phyloP scores from a whole-genome alignment of 768 basidiomycete species.

The Leccinum obscurum region DNA sequence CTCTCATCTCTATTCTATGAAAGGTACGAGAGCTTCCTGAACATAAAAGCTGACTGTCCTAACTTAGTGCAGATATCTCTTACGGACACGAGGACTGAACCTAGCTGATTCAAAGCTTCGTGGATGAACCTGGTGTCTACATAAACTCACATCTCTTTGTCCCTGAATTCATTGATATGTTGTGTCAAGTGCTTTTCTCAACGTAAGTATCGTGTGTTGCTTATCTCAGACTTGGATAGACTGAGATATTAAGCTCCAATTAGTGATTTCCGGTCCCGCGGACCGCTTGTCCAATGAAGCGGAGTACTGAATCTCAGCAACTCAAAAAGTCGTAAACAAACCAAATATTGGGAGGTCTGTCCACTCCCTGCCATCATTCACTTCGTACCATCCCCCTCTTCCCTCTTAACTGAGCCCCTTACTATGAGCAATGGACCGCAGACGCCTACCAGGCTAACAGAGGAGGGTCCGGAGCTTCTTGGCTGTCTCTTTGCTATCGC shows the following conservation, averaged over 20 bases:
- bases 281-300: neutral
- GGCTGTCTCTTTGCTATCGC: conserved; percentile 19
- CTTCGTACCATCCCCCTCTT: neutral
- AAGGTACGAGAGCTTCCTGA: neutral
- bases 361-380: neutral
- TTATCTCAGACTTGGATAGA: neutral
- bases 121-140: neutral
- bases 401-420: neutral
- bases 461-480: conserved; percentile 19
- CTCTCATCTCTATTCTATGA: neutral
- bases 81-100: neutral
- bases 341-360: neutral
- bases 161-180: neutral
- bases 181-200: neutral
- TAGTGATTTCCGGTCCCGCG: neutral
- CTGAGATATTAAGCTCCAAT: neutral
- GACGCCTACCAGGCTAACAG: conserved; percentile 1
- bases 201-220: neutral
- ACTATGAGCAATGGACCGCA: neutral
- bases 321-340: neutral
- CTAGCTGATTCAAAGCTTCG: neutral
- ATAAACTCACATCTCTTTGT: neutral
- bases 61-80: neutral
- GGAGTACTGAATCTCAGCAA: neutral
- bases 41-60: neutral